Evolutionary conservation across 768 basidiomycete species (phyloP).

Genomic region (Udeniomyces megalosporus): DNA sequence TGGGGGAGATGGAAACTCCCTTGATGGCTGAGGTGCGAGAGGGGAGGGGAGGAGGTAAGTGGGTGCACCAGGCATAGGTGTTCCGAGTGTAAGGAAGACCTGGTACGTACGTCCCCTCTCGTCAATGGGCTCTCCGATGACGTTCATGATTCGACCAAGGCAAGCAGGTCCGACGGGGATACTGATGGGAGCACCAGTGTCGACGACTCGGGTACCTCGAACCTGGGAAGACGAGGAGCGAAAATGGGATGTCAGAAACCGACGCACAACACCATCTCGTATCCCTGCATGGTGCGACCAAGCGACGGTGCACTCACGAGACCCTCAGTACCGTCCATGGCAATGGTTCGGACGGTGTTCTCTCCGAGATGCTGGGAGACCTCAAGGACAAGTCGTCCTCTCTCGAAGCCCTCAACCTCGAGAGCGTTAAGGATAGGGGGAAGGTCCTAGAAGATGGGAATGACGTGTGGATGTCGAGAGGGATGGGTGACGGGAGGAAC

Average conservation of each 20-base stretch:
- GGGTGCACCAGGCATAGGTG: background rate
- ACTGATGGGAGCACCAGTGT: conserved; percentile 89
- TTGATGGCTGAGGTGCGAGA: conserved; percentile 2
- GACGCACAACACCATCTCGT: too few relatives aligned
- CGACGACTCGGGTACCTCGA: conserved; percentile 90
- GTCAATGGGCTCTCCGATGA: conserved; percentile 99
- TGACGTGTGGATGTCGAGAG: background rate
- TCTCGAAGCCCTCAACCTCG: conserved; percentile 84
- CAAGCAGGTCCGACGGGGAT: conserved; percentile 90
- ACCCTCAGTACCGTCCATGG: conserved; percentile 99
- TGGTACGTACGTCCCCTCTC: conserved; percentile 60
- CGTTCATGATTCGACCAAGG: conserved; percentile 99
- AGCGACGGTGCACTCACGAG: conserved; percentile 43
- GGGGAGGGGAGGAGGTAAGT: background rate
- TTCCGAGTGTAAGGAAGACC: background rate
- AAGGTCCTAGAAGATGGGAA: conserved; percentile 44
- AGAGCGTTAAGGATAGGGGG: conserved; percentile 98
- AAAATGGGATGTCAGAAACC: background rate
- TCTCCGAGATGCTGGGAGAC: conserved; percentile 97
- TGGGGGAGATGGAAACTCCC: conserved; percentile 43
- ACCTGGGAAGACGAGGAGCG: background rate
- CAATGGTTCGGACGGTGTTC: conserved; percentile 98
- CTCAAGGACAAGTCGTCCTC: conserved; percentile 95
- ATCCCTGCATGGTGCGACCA: too few relatives aligned
- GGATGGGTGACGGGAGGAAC: background rate